Evolutionary conservation across 2,329 filamentous ascomycete genomes (phyloP).

Genomic region (Metarhizium humberi): DNA sequence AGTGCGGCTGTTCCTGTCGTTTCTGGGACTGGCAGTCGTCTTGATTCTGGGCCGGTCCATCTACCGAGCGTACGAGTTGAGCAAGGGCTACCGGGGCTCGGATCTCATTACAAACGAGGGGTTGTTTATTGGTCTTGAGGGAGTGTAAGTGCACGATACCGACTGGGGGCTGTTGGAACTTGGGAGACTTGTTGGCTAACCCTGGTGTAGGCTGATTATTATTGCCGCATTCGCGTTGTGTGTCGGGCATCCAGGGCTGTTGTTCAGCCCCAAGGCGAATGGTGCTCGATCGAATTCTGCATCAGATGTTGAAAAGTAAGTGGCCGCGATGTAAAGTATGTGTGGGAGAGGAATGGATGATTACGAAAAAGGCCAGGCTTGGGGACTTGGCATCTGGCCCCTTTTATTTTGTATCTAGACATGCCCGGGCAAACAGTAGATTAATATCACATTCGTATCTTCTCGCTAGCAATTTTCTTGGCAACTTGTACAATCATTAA

Average conservation of each 20-base stretch:
- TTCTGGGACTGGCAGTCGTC: constrained; percentile 43
- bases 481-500: background rate
- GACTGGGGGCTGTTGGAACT: no score
- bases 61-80: constrained; percentile 57
- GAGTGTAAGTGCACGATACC: constrained; percentile 23
- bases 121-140: constrained; percentile 46
- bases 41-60: constrained; percentile 52
- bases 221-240: constrained; percentile 26
- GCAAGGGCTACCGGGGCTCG: constrained; percentile 47
- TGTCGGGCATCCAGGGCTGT: constrained; percentile 27
- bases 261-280: background rate
- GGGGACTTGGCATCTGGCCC: no score
- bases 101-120: constrained; percentile 40
- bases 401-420: no score
- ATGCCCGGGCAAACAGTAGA: no score
- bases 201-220: constrained; percentile 21
- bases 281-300: background rate
- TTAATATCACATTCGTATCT: no score
- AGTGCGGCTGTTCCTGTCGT: constrained; percentile 37
- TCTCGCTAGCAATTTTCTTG: no score
- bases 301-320: background rate
- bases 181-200: background rate
- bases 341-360: background rate
- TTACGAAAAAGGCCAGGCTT: no score
- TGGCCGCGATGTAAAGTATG: background rate